Conservation (phyloP, 2,329 filamentous ascomycete genomes). For the Cladophialophora psammophila region DNA sequence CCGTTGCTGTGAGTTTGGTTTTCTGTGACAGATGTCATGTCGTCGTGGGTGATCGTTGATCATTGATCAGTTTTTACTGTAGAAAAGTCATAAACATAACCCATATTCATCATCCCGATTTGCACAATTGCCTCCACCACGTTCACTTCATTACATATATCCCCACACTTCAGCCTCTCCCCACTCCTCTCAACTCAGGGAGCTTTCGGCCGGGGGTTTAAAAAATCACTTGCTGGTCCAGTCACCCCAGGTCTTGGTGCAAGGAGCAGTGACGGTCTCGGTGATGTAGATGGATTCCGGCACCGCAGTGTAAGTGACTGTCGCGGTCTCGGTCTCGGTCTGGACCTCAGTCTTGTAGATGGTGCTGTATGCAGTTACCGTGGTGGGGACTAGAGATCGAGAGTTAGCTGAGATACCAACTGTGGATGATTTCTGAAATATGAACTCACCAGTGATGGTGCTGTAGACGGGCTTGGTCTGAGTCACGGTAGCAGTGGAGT, state of each 20-base stretch:
- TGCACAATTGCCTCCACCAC: background rate
- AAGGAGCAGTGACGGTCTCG: slow-evolving; percentile 6
- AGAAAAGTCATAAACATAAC: slow-evolving; percentile 5
- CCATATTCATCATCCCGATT: slow-evolving; percentile 4
- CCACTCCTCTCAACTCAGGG: background rate
- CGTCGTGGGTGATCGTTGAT: slow-evolving; percentile 3
- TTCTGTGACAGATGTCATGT: slow-evolving; percentile 1
- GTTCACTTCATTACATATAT: background rate
- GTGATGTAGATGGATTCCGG: slow-evolving; percentile 3
- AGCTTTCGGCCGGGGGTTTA: background rate
- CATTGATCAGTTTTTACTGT: background rate
- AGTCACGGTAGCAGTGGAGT: slow-evolving; percentile 13
- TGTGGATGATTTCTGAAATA: background rate
- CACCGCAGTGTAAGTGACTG: background rate
- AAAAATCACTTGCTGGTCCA: background rate
- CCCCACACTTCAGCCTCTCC: background rate
- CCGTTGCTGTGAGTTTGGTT: slow-evolving; percentile 7
- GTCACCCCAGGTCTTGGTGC: slow-evolving; percentile 4
- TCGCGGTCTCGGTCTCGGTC: background rate
- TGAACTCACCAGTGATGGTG: slow-evolving; percentile 4
- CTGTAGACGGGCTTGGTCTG: slow-evolving; percentile 5
- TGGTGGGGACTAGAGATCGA: background rate
- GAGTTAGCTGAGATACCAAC: background rate
- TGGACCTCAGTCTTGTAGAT: background rate
- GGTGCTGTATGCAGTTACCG: background rate